These are phyloP conservation scores for Abelmoschus esculentus DNA, from an alignment of 345 rosid species.

Conservation along the genomic window DNA sequence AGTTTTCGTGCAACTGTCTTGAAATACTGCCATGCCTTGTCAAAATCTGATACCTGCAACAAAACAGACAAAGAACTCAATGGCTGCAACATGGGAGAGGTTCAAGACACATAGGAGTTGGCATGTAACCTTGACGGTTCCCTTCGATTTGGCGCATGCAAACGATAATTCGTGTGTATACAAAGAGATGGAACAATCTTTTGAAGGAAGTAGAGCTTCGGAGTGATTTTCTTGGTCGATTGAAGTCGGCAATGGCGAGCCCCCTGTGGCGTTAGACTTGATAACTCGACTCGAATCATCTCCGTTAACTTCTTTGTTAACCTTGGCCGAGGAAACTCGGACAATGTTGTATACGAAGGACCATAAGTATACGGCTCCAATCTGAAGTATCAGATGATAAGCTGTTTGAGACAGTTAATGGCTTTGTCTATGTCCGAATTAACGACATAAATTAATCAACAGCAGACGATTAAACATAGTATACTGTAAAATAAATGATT, in stretches of 20 bases:
- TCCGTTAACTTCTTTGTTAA: constrained; percentile 15
- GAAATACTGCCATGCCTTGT: constrained; percentile 14
- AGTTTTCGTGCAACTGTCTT: constrained; percentile 15
- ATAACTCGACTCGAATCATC: not conserved
- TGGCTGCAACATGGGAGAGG: not conserved
- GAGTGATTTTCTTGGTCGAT: constrained; percentile 3
- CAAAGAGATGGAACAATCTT: constrained; percentile 4
- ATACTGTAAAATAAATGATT: not conserved
- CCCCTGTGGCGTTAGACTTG: constrained; percentile 1
- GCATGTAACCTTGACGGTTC: constrained; percentile 6
- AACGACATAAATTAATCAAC: not conserved
- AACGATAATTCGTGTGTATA: not conserved
- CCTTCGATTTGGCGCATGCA: constrained; percentile 4
- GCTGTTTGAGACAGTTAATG: not conserved
- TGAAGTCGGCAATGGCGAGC: constrained; percentile 5
- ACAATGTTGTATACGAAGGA: constrained; percentile 62
- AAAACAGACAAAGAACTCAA: not conserved
- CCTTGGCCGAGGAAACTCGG: constrained; percentile 31
- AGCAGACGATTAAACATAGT: not conserved
- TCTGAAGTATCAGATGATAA: constrained; percentile 19
- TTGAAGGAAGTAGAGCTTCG: constrained; percentile 20
- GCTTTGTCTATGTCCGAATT: not conserved
- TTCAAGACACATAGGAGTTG: not conserved
- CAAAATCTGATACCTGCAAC: constrained; percentile 14
- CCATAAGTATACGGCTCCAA: constrained; percentile 68